Percentiles rank a stretch among this genome's conserved stretches.
phyloP scores from a whole-genome alignment of 1,139 yeast genomes.

The Debaryomycetaceae sp. region DNA sequence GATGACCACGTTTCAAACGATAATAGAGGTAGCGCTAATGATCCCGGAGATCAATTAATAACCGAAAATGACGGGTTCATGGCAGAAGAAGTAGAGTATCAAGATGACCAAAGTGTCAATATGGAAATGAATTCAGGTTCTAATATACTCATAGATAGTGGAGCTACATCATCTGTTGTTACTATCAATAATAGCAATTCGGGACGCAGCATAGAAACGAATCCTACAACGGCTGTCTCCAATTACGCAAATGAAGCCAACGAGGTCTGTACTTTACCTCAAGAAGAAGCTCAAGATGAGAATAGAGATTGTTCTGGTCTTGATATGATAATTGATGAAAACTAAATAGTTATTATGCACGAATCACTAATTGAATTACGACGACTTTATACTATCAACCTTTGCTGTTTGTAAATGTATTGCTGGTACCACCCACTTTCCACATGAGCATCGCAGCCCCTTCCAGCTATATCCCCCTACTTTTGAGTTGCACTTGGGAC shows the following conservation, averaged over 20 bases:
- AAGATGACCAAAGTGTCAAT: conserved; percentile 46
- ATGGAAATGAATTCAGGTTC: conserved; percentile 12
- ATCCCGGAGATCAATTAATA: conserved; percentile 14
- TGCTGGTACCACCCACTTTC: conserved; percentile 94
- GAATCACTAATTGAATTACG: background rate
- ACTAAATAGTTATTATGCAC: conserved; percentile 4
- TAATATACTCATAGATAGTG: conserved; percentile 18
- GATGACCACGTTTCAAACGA: conserved; percentile 8
- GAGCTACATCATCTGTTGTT: conserved; percentile 12
- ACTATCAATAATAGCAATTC: conserved; percentile 11
- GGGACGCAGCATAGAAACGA: conserved; percentile 18
- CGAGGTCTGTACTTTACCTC: background rate
- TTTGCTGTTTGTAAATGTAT: conserved; percentile 76
- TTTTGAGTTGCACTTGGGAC: conserved; percentile 82
- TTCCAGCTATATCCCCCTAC: conserved; percentile 93
- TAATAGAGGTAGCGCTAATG: conserved; percentile 4
- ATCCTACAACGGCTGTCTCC: conserved; percentile 17
- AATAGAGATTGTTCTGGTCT: conserved; percentile 34
- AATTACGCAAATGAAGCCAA: conserved; percentile 10
- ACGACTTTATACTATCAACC: conserved; percentile 57
- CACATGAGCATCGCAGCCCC: conserved; percentile 93
- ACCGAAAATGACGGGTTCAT: conserved; percentile 44
- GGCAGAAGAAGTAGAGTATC: conserved; percentile 60
- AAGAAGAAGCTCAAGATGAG: conserved; percentile 8
- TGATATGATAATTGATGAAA: conserved; percentile 48